Base-by-base conservation (phyloP, 768 basidiomycete genomes). In the Termitomyces sp. region DNA sequence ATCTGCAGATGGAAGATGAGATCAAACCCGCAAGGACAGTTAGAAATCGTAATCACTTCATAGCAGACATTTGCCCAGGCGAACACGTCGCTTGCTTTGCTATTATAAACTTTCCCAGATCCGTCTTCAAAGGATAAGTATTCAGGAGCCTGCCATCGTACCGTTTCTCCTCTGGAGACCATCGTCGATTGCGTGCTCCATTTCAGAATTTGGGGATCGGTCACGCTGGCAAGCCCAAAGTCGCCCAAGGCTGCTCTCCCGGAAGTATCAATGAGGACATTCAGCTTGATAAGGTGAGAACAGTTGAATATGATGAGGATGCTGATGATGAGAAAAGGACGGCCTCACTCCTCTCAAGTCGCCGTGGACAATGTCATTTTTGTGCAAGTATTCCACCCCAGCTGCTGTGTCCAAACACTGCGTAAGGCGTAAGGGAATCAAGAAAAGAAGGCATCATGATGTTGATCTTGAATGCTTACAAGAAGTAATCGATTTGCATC, bases 71-170 rank as follows among this genome's bases (percentile, higher is more conserved):
- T 63, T 9, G 61, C 56, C 57, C 65, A 68, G 15, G 68, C 65
- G 36, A 66, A 70, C 15, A 70, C 45, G 53, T 69, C 69, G 20
- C 64, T 68, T 11, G 52, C 60, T 35, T 62, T 62, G 25, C 54
- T 62, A 38, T 57, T 43, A n/a, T n/a, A n/a, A n/a, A n/a, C n/a
- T 61, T 20, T 5, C 32, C 29, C 3, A 52, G 29, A 23, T 52
- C 40, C 40, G 10, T 32, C 23, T 18, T 56, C 52, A 11, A 60
- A 47, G 9, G 67, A 49, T 47, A 60, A 47, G 9, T 67, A 49
- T 47, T 70, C 68, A 1, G 68, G 68, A 2, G 67, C 68, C 35
- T 64, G 62, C 67, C 67, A 70, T 51, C 67, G 33, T 10, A 58
- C 25, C 4, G 67, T 63, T 1, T 67, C 66, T 27, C 58, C 60